Percentiles rank a stretch among this genome's conserved stretches.
phyloP scores from a whole-genome alignment of 2,329 filamentous ascomycete species.

The Colletotrichum lindemuthianum region DNA sequence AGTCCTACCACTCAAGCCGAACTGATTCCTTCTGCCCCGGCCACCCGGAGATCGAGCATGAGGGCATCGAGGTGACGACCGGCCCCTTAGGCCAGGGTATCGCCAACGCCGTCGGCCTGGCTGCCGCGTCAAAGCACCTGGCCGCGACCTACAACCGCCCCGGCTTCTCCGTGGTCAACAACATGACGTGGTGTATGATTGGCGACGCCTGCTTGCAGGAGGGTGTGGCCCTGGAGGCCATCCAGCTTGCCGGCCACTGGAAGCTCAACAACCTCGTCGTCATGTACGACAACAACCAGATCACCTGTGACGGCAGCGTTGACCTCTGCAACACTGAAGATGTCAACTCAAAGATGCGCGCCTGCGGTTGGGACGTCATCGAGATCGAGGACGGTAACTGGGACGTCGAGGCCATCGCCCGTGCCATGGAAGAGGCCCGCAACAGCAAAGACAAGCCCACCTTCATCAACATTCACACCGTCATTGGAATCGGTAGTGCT shows the following conservation, averaged over 20 bases:
- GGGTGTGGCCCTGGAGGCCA: constrained; percentile 66
- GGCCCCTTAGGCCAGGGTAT: constrained; percentile 69
- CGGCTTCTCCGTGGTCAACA: constrained; percentile 57
- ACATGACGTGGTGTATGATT: constrained; percentile 66
- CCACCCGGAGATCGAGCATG: constrained; percentile 67
- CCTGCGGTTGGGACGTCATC: constrained; percentile 65
- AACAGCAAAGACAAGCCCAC: constrained; percentile 58
- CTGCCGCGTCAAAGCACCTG: constrained; percentile 66
- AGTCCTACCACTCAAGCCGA: constrained; percentile 58
- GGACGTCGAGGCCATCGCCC: constrained; percentile 57
- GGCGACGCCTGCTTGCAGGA: constrained; percentile 69
- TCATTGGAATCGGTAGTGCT: constrained; percentile 64
- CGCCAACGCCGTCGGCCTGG: constrained; percentile 69
- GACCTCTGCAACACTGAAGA: constrained; percentile 65
- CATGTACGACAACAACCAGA: constrained; percentile 70
- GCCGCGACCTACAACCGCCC: constrained; percentile 64
- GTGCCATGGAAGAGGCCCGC: constrained; percentile 57
- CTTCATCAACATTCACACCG: constrained; percentile 67
- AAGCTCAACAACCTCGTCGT: constrained; percentile 65
- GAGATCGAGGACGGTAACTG: constrained; percentile 63
- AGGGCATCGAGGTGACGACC: constrained; percentile 68
- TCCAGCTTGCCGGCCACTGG: constrained; percentile 65
- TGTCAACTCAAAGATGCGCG: constrained; percentile 66
- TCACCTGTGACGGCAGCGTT: constrained; percentile 67
- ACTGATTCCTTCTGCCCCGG: constrained; percentile 62